A percentile compares a stretch with the other conserved stretches of the same genome.
Evolutionary conservation across 768 basidiomycete species (phyloP).

Genomic region (Auricularia heimuer): DNA sequence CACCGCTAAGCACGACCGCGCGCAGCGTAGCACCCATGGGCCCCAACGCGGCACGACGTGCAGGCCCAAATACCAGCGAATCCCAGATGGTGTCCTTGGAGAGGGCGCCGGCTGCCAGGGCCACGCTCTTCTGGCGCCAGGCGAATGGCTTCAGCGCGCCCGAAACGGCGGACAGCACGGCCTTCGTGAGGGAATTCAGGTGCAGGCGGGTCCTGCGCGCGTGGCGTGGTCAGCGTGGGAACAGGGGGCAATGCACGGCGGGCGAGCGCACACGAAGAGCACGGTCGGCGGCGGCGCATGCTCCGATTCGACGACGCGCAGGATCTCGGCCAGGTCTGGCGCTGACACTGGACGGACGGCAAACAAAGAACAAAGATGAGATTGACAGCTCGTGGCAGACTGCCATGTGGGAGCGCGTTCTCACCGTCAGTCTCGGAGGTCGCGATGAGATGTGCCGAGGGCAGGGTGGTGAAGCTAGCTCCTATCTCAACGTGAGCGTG

Average conservation of each 20-base stretch:
- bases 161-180: slow-evolving; percentile 46
- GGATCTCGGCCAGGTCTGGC: slow-evolving; percentile 12
- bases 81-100: slow-evolving; percentile 82
- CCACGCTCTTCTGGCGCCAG: slow-evolving; percentile 68
- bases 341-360: slow-evolving; percentile 1
- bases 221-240: neutral
- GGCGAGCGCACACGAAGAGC: slow-evolving; percentile 40
- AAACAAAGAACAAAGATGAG: neutral
- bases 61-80: slow-evolving; percentile 58
- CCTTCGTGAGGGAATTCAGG: slow-evolving; percentile 40
- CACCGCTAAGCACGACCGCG: slow-evolving; percentile 62
- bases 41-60: slow-evolving; percentile 51
- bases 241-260: neutral
- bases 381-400: neutral
- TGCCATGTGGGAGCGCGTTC: neutral
- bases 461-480: slow-evolving; percentile 52
- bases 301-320: slow-evolving; percentile 11
- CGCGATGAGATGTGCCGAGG: slow-evolving; percentile 43
- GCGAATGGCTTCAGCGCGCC: slow-evolving; percentile 51
- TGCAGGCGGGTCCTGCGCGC: slow-evolving; percentile 37
- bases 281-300: slow-evolving; percentile 45
- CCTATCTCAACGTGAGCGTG: slow-evolving; percentile 5
- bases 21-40: slow-evolving; percentile 53
- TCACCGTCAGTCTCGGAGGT: slow-evolving; percentile 30
- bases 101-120: slow-evolving; percentile 61